Base-by-base conservation (phyloP, 1,284 basidiomycete genomes). In the Apiotrichum sp. region DNA sequence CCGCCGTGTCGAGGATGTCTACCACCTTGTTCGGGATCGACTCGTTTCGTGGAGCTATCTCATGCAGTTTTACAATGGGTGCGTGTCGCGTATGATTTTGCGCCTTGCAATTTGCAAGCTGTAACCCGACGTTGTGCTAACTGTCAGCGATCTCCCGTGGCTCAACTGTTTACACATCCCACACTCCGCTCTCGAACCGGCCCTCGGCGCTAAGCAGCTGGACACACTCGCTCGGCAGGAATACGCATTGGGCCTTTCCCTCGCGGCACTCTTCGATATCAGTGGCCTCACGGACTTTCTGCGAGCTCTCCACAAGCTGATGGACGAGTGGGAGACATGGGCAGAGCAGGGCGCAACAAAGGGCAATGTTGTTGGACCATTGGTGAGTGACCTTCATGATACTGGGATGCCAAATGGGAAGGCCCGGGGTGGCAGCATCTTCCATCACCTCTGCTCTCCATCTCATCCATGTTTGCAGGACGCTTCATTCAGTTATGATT, bases 311-410 rank as follows among this genome's bases (percentile, higher is more conserved):
- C 50, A 69, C 8, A 71, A 67, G 47, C 55, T 79, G 14, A 58
- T 78, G 33, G 74, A 78, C 10, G 79, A 80, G 58, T 80, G 77
- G 67, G 79, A 80, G 53, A 52, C 59, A 1, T 70, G 73, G 53
- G 62, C 67, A 0, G 78, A 78, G 58, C 52, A 69, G 59, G 64
- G 70, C 52, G 63, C 67, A 1, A 57, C 52, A 52, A 65, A 73
- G 58, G 64, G 64, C 29, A 73, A 74, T 33, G 75, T 78, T 3
- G 40, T 52, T 9, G 50, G 52, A 3, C 53, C 56, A 1, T 40
- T 59, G n/a, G 57, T 58, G 50, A 48, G 57, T 52, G 1, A n/a
- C 34, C 6, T 0, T 11, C 29, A 16, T 16, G 40, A 2, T 14
- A n/a, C 40, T 7, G 6, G n/a, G 13, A n/a, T 38, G 5, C 9